A percentile compares a stretch with the other conserved stretches of the same genome.
Conservation (phyloP, 2,329 filamentous ascomycete genomes). For the Aureobasidium sp. region DNA sequence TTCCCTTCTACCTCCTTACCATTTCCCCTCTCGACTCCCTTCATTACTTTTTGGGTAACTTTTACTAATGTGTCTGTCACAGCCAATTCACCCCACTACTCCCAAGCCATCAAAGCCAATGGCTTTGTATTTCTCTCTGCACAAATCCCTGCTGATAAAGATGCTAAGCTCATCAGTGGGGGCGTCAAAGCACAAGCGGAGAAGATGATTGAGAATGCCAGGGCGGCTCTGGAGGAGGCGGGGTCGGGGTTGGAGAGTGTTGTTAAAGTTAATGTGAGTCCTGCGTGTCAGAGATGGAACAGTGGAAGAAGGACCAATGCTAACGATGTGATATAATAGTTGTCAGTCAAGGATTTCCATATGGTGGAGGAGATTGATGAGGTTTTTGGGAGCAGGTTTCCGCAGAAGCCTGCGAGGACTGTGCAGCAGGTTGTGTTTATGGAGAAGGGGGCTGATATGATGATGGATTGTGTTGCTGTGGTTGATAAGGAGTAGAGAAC, state of each 20-base stretch:
- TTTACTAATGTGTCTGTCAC: no score
- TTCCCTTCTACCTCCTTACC: neutral
- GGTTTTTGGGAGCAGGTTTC: neutral
- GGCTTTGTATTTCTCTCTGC: conserved; percentile 9
- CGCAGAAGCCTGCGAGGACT: conserved; percentile 5
- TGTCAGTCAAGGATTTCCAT: neutral
- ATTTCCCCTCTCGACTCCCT: no score
- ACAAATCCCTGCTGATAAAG: neutral
- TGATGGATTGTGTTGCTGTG: conserved; percentile 4
- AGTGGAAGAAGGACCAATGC: no score
- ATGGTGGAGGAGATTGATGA: neutral
- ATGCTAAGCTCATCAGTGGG: neutral
- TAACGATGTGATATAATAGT: no score
- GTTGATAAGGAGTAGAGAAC: neutral
- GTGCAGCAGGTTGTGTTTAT: neutral
- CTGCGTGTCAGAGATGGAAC: no score
- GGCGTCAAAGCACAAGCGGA: neutral
- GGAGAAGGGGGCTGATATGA: neutral
- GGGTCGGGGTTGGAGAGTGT: neutral
- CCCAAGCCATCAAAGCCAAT: conserved; percentile 8
- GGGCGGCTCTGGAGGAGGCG: neutral
- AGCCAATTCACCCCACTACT: neutral
- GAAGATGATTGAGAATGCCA: conserved; percentile 3
- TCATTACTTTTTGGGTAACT: no score
- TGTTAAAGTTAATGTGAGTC: conserved; percentile 1